Conservation (phyloP, 495 filamentous ascomycete species). For the Hypoxylon lenormandii region DNA sequence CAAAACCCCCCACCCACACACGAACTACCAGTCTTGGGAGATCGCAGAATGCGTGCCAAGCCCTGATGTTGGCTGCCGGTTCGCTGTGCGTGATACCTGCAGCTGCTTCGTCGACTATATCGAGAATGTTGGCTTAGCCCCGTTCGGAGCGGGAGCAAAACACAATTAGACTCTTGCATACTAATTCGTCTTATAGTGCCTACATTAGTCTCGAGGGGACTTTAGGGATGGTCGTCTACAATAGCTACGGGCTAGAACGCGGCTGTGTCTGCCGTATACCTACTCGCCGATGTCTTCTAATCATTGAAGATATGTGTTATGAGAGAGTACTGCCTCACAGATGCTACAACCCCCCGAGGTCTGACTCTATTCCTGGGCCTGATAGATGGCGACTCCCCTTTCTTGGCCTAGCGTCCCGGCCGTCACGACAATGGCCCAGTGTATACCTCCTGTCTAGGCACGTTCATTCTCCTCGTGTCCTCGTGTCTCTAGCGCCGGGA, state of each 20-base stretch:
- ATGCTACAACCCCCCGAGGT: conserved; percentile 15
- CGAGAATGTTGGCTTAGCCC: conserved; percentile 34
- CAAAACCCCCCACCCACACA: not conserved
- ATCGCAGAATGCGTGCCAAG: conserved; percentile 25
- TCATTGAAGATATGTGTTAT: conserved; percentile 1
- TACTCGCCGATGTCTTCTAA: conserved; percentile 17
- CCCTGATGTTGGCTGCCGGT: conserved; percentile 21
- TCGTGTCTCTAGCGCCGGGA: conserved; percentile 9
- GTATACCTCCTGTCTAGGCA: conserved; percentile 14
- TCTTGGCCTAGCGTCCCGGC: conserved; percentile 7
- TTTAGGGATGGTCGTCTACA: conserved; percentile 3
- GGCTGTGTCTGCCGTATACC: conserved; percentile 30
- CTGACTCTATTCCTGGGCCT: conserved; percentile 39
- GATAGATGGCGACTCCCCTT: conserved; percentile 4
- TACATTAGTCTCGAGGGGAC: not conserved
- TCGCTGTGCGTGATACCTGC: conserved; percentile 28
- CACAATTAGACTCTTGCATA: conserved; percentile 30
- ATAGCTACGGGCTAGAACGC: conserved; percentile 15
- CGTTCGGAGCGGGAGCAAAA: conserved; percentile 8
- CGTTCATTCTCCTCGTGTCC: conserved; percentile 1
- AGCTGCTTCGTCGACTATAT: conserved; percentile 31
- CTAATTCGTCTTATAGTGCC: conserved; percentile 34
- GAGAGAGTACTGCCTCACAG: conserved; percentile 24
- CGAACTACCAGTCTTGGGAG: not conserved
- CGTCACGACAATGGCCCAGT: conserved; percentile 3